Percentiles rank a stretch among this genome's conserved stretches.
phyloP scores from a whole-genome alignment of 768 basidiomycete species.

The Cystobasidium ongulense region DNA sequence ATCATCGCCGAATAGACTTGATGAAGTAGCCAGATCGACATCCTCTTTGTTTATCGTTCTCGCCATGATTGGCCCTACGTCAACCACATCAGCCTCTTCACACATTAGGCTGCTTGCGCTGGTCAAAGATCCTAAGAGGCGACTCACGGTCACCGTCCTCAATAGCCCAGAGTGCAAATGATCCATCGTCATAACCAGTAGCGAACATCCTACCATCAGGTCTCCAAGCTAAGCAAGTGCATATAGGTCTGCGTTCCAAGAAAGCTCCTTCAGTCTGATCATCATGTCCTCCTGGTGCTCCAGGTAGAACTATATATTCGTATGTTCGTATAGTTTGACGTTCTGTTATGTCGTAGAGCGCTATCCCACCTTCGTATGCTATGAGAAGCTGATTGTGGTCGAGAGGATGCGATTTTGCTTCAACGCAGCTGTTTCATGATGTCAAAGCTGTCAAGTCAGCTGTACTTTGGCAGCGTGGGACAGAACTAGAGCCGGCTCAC shows the following conservation, averaged over 20 bases:
- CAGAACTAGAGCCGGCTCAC: background rate
- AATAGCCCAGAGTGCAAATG: constrained; percentile 71
- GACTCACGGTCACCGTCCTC: constrained; percentile 59
- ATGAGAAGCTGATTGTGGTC: constrained; percentile 41
- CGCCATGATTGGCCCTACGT: constrained; percentile 55
- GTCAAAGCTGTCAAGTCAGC: background rate
- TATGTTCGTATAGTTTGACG: constrained; percentile 52
- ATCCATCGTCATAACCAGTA: constrained; percentile 72
- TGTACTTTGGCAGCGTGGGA: background rate
- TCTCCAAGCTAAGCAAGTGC: constrained; percentile 64
- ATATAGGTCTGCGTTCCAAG: constrained; percentile 59
- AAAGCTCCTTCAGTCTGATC: constrained; percentile 58
- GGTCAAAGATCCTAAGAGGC: background rate
- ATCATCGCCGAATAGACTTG: constrained; percentile 45
- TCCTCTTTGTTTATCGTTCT: constrained; percentile 55
- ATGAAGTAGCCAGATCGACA: constrained; percentile 48
- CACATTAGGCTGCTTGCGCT: background rate
- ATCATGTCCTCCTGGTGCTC: constrained; percentile 69
- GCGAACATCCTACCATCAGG: constrained; percentile 61
- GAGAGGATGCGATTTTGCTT: constrained; percentile 38
- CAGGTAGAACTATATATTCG: constrained; percentile 64
- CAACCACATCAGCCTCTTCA: background rate
- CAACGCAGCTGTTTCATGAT: constrained; percentile 32
- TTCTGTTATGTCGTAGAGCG: constrained; percentile 47
- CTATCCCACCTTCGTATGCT: constrained; percentile 46